Evolutionary conservation across 2,329 filamentous ascomycete species (phyloP), one percentile per base, ranked within the genome.

Genomic region (Colletotrichum trifolii): DNA sequence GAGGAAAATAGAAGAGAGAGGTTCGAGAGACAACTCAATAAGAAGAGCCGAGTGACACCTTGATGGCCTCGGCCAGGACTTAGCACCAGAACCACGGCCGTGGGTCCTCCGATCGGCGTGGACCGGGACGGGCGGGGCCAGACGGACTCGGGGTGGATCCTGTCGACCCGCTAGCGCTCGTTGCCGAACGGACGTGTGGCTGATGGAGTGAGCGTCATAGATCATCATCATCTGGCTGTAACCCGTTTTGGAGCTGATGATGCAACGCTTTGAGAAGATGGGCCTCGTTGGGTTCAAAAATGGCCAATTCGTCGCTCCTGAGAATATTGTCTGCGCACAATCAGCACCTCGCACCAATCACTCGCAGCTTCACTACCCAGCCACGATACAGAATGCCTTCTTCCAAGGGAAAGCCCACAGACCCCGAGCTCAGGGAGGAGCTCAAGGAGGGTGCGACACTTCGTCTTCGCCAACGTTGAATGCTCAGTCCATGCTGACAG

Each of bases 391-490:
- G 46, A 6, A 80, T 79, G 77, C 72, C 76, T 39, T 79, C 77
- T 39, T 76, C 75, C 55, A 79, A 79, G 62, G 78, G 78, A 63
- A 79, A 76, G 45, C 78, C 77, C 1, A 80, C 78, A 2, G 76
- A 79, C 33, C 77, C 77, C 0, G 74, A 79, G 67, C 72, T 80
- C 25, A 72, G 78, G 2, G 75, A 80, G 64, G 57, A 77, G 64
- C 68, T 80, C 55, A 79, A 80, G 64, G 77, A 79, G 55, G 76
- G 77, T 74, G 62, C 36, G 70, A 54, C 1, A 11, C 34, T 34
- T 58, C 0, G 3, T n/a, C 1, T 2, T 4, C 3, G 4, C 6
- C 34, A 0, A 6, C 6, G 39, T n/a, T 6, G 6, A 0, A 2
- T 9, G 7, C 11, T 25, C 25, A 25, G 25, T 25, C 25, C 25